phyloP scores from a whole-genome alignment of 768 basidiomycete genomes.

The Xerocomus potaroensis region DNA sequence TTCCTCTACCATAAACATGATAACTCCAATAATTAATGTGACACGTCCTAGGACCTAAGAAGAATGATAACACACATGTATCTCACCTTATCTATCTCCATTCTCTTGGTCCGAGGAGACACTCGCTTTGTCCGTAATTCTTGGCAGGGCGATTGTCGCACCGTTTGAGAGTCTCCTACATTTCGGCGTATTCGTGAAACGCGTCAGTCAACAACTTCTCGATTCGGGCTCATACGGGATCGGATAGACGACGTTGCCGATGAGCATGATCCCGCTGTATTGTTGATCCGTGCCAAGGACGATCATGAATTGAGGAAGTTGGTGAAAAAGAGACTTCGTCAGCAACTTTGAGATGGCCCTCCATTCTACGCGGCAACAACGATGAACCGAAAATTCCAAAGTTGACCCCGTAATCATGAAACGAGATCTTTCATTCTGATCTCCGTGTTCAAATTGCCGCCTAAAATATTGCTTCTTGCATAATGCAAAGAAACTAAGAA shows the following conservation, averaged over 20 bases:
- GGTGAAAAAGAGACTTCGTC: slow-evolving; percentile 29
- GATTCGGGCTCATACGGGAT: slow-evolving; percentile 12
- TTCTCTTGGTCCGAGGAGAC: not conserved
- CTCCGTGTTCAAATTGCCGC: slow-evolving; percentile 17
- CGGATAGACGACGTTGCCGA: slow-evolving; percentile 18
- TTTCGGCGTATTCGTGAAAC: not conserved
- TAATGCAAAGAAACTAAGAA: slow-evolving; percentile 2
- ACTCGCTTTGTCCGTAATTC: not conserved
- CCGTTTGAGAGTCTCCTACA: not conserved
- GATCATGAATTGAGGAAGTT: slow-evolving; percentile 38
- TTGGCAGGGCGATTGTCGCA: not conserved
- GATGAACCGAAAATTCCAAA: slow-evolving; percentile 20
- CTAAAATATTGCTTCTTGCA: slow-evolving; percentile 10
- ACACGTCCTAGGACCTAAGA: too few relatives aligned
- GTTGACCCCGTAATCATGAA: slow-evolving; percentile 4
- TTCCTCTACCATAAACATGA: too few relatives aligned
- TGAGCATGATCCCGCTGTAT: slow-evolving; percentile 8
- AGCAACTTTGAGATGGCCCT: slow-evolving; percentile 16
- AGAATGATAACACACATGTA: too few relatives aligned
- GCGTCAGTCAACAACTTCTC: not conserved
- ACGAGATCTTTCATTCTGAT: not conserved
- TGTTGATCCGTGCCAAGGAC: slow-evolving; percentile 33
- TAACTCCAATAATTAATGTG: too few relatives aligned
- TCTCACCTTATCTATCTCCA: not conserved
- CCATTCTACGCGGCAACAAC: slow-evolving; percentile 18